phyloP scores from a whole-genome alignment of 306 rosid genomes.

The Biancaea sappan region DNA sequence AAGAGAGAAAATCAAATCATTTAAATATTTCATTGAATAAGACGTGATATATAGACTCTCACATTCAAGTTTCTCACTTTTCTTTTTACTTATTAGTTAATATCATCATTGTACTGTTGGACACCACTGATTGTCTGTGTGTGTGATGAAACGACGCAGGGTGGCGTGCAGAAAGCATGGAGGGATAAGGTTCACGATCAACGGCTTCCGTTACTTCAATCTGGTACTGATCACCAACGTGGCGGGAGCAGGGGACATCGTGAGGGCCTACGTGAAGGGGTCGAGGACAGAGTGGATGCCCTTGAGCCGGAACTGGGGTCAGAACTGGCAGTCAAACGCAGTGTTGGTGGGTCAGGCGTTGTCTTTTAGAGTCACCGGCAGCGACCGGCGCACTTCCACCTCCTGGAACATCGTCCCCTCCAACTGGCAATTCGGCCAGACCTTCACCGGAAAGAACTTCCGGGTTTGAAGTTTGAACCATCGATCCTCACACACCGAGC shows the following conservation, averaged over 20 bases:
- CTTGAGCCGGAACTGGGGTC: slow-evolving; percentile 98
- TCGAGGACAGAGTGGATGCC: slow-evolving; percentile 77
- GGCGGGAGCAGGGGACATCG: slow-evolving; percentile 94
- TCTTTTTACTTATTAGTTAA: too few relatives aligned
- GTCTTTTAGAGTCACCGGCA: slow-evolving; percentile 70
- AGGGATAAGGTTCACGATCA: slow-evolving; percentile 82
- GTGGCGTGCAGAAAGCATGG: slow-evolving; percentile 87
- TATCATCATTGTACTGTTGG: too few relatives aligned
- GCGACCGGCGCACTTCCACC: slow-evolving; percentile 87
- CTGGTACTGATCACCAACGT: slow-evolving; percentile 84
- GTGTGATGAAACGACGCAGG: slow-evolving; percentile 42
- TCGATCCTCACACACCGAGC: background rate
- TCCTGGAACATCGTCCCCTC: slow-evolving; percentile 87
- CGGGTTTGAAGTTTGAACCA: slow-evolving; percentile 56
- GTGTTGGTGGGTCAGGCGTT: slow-evolving; percentile 76
- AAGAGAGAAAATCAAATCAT: too few relatives aligned
- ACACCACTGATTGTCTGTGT: background rate
- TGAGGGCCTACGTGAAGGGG: slow-evolving; percentile 76
- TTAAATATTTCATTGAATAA: too few relatives aligned
- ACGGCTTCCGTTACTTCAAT: slow-evolving; percentile 97
- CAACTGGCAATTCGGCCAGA: slow-evolving; percentile 92
- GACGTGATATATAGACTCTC: too few relatives aligned
- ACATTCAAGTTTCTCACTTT: too few relatives aligned
- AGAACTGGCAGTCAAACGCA: slow-evolving; percentile 93
- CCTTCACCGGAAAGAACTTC: slow-evolving; percentile 89